Evolutionary conservation across 129 eudicot species (phyloP), one percentile per base, ranked within the genome.

Genomic region (Lonicera japonica): DNA sequence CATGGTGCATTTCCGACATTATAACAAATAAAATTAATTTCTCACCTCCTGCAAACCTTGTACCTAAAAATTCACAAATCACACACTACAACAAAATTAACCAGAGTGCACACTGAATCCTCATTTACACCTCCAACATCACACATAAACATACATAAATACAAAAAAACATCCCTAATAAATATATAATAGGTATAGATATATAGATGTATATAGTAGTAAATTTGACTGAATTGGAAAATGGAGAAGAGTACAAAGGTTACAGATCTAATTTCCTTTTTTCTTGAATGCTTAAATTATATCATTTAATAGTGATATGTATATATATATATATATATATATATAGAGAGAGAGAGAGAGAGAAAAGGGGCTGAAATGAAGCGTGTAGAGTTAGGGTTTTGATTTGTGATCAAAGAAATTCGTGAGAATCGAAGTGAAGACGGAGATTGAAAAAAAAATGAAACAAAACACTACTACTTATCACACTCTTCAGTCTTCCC

Each of bases 1-100:
- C 55, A 25, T 65, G 65, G 41, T 73, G 71, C 68, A 63, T 77
- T 39, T 68, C 79, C 29, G 81, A 75, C 90, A 80, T 80, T 47
- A 43, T 56, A 25, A 1, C 8, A 3, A 20, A 64, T 16, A 14
- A 3, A 20, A 64, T 16, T 11, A 46, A 40, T 29, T 29, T 6
- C 18, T 36, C 71, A n/a, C n/a, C n/a, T 56, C 23, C 1, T 45
- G 9, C 47, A 62, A n/a, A 22, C 24, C 16, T 18, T 3, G 21
- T 5, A 62, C 16, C 55, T 29, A 29, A 29, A 29, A 29, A 6
- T 29, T 29, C 36, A 29, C 40, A 62, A 18, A 46, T 29, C 36
- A 29, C 36, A 29, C 36, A 1, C 36, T 29, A 29, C 36, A 29
- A 29, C 36, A 29, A 6, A n/a, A 29, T 29, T 29, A 29, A 29